Conservation (phyloP, 192 early-diverging fungal genomes). For the Coemansia sp. region DNA sequence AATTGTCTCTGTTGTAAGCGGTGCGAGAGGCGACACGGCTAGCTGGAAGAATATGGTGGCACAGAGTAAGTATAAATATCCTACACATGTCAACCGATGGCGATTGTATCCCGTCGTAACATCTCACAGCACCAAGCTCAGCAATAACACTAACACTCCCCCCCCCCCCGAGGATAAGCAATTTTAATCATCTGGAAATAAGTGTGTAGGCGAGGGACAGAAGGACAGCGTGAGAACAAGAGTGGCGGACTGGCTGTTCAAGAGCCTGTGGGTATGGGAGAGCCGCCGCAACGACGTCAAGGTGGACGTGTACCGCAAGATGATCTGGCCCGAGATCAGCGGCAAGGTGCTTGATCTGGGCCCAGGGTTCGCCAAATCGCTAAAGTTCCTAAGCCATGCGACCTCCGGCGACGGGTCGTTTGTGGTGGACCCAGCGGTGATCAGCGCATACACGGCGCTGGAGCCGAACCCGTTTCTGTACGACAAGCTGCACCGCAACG, state of each 20-base stretch:
- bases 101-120: no score
- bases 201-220: background rate
- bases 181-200: no score
- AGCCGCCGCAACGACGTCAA: conserved; percentile 38
- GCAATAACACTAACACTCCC: no score
- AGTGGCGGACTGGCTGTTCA: conserved; percentile 38
- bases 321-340: conserved; percentile 36
- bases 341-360: conserved; percentile 52
- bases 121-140: no score
- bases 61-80: no score
- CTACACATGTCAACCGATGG: no score
- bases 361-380: conserved; percentile 38
- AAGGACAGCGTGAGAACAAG: background rate
- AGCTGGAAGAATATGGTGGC: no score
- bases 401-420: conserved; percentile 30
- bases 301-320: conserved; percentile 38
- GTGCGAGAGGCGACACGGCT: no score
- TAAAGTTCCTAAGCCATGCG: conserved; percentile 30
- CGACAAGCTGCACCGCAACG: conserved; percentile 27
- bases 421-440: conserved; percentile 20
- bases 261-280: conserved; percentile 29
- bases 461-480: conserved; percentile 52
- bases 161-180: no score
- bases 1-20: no score
- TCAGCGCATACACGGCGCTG: conserved; percentile 41